Evolutionary conservation across 2,329 filamentous ascomycete genomes (phyloP).

Genomic region (Xylaria sp.): DNA sequence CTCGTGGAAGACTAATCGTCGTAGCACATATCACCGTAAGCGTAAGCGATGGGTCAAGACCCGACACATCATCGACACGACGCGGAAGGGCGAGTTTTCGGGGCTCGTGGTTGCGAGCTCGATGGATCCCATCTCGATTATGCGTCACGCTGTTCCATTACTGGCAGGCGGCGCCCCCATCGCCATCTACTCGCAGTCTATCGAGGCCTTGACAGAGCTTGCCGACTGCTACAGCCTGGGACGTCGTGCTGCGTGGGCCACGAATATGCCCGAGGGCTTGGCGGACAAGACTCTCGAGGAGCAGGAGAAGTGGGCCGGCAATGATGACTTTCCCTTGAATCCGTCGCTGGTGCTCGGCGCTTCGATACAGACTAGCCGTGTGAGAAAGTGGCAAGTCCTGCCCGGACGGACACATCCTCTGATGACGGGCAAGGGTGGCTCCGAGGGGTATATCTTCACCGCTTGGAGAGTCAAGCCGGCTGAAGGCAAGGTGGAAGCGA

Average conservation of each 20-base stretch:
- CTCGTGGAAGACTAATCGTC: slow-evolving; percentile 81
- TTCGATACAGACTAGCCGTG: slow-evolving; percentile 81
- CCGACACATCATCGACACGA: slow-evolving; percentile 76
- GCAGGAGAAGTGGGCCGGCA: slow-evolving; percentile 67
- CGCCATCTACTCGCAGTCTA: slow-evolving; percentile 82
- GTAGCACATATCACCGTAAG: slow-evolving; percentile 90
- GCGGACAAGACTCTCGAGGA: slow-evolving; percentile 59
- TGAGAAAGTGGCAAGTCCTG: slow-evolving; percentile 87
- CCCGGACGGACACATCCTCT: slow-evolving; percentile 91
- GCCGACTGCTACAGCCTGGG: slow-evolving; percentile 87
- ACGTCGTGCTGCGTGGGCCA: slow-evolving; percentile 78
- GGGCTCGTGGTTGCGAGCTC: slow-evolving; percentile 83
- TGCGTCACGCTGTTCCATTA: slow-evolving; percentile 80
- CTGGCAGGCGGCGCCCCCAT: slow-evolving; percentile 85
- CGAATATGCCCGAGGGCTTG: slow-evolving; percentile 59
- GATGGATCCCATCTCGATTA: slow-evolving; percentile 82
- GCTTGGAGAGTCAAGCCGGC: slow-evolving; percentile 83
- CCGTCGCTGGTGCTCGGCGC: slow-evolving; percentile 84
- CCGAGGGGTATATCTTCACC: slow-evolving; percentile 91
- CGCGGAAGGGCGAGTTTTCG: slow-evolving; percentile 80
- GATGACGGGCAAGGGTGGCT: slow-evolving; percentile 88
- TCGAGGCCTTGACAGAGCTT: slow-evolving; percentile 81
- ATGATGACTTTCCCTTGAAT: slow-evolving; percentile 84
- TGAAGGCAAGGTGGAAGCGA: slow-evolving; percentile 81
- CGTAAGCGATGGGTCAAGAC: slow-evolving; percentile 81